A percentile compares a stretch with the other conserved stretches of the same genome.
Conservation (phyloP, 139 green algal genomes). For the Chlorella sp. region DNA sequence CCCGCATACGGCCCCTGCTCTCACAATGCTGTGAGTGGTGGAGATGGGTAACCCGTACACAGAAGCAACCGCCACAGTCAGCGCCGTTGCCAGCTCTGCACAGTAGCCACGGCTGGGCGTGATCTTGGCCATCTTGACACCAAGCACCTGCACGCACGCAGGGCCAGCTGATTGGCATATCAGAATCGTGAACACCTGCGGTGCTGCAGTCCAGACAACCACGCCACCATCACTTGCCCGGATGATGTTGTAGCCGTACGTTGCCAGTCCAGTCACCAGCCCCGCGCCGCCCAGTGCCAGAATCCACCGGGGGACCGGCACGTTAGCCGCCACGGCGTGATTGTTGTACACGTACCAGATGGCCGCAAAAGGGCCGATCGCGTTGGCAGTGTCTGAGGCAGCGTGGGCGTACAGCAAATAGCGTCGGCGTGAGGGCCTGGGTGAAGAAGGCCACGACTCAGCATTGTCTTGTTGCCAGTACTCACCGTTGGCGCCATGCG, state of each 20-base stretch:
- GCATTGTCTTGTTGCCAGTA: too few relatives aligned
- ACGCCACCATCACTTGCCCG: too few relatives aligned
- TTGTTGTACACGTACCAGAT: conserved; percentile 47
- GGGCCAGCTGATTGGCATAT: conserved; percentile 23
- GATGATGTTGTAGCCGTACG: conserved; percentile 49
- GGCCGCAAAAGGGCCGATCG: conserved; percentile 62
- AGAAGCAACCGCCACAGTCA: conserved; percentile 45
- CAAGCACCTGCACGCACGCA: conserved; percentile 22
- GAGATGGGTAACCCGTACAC: conserved; percentile 42
- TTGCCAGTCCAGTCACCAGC: conserved; percentile 76
- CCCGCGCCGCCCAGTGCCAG: conserved; percentile 65
- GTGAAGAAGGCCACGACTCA: too few relatives aligned
- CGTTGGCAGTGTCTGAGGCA: conserved; percentile 84
- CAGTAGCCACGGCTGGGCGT: conserved; percentile 57
- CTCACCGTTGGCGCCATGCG: conserved; percentile 68
- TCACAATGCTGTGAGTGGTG: conserved; percentile 42
- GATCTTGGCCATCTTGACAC: conserved; percentile 29
- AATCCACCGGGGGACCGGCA: conserved; percentile 46
- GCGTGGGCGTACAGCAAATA: too few relatives aligned
- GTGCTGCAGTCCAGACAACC: too few relatives aligned
- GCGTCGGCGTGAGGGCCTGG: too few relatives aligned
- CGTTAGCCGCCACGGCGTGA: conserved; percentile 19
- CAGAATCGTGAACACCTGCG: conserved; percentile 15
- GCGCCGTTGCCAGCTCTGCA: conserved; percentile 48
- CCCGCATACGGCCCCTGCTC: too few relatives aligned